Percentiles rank a stretch among this genome's conserved stretches.
Evolutionary conservation across 148 eudicot genomes (phyloP).

Genomic region (Oxyria digyna): DNA sequence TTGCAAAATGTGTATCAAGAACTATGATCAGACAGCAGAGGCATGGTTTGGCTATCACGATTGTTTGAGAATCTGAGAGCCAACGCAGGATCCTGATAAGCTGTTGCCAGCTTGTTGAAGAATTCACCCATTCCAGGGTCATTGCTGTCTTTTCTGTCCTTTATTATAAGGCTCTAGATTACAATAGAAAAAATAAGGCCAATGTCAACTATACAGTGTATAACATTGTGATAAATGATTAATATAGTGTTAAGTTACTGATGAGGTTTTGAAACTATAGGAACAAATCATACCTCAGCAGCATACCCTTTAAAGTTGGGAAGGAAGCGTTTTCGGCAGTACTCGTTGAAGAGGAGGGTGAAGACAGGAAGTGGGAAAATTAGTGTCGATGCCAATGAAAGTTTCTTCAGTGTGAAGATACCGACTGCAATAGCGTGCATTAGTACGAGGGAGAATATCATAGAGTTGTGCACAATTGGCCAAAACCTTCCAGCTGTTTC

Average conservation of each 20-base stretch:
- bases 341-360: constrained; percentile 72
- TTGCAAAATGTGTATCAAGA: background rate
- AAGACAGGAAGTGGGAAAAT: constrained; percentile 66
- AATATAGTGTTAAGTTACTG: background rate
- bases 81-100: constrained; percentile 78
- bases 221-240: background rate
- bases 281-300: constrained; percentile 53
- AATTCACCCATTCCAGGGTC: constrained; percentile 55
- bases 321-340: constrained; percentile 61
- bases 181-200: background rate
- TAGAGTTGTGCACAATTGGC: constrained; percentile 71
- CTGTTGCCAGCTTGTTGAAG: constrained; percentile 40
- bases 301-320: constrained; percentile 67
- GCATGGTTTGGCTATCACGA: constrained; percentile 27
- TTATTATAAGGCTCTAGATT: constrained; percentile 65
- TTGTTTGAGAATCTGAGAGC: constrained; percentile 20
- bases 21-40: constrained; percentile 28
- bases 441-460: constrained; percentile 63
- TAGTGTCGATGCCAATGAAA: constrained; percentile 63
- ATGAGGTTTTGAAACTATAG: background rate
- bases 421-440: constrained; percentile 90
- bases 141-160: constrained; percentile 45
- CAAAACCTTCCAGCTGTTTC: constrained; percentile 80
- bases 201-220: background rate
- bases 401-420: constrained; percentile 61